Base-by-base conservation (phyloP, 1,139 yeast genomes). In the Candida smagusa region DNA sequence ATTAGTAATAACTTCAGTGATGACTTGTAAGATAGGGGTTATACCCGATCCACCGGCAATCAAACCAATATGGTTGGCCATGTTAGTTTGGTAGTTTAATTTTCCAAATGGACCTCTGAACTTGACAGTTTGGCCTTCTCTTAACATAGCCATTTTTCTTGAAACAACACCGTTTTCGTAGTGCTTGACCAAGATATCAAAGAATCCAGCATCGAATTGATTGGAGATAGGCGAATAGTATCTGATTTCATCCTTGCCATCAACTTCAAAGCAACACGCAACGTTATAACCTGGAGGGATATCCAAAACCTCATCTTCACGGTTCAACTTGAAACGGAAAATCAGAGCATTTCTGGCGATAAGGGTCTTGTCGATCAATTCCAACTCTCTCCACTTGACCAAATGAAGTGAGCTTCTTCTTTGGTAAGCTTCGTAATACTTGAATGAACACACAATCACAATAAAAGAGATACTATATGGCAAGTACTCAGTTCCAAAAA, bases 31-130 rank as follows among this genome's bases (percentile, higher is more conserved):
- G 52, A 83, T 79, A 19, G 94, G 92, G 9, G 94, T 84, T 42
- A 84, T 81, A 38, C 92, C 92, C 0, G 89, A 78, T 11, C 92
- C 92, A 49, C 90, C 92, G n/a, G 90, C 90, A 48, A 84, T 70
- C 64, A 84, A 71, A 9, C 80, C 81, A 44, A 84, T 69, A 42
- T 78, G 75, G 42, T 73, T 73, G 31, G 79, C 80, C 68, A 77
- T 73, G 53, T 82, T 82, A 19, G 79, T 58, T 26, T 59, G 56
- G 56, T 84, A 84, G 40, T 73, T 62, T 59, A 84, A 77, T 54
- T 81, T 72, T 9, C 94, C 94, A 37, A 84, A 84, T 22, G 92
- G 89, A 3, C 94, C 94, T 58, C 81, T 75, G 52, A 84, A 84
- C 46, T 77, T 76, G 27, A 82, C 85, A 12, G 75, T 70, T 54